A percentile compares a stretch with the other conserved stretches of the same genome.
These are phyloP conservation scores for Fusarium sp. DNA, from an alignment of 2,329 filamentous ascomycete species.

Conservation along the genomic window DNA sequence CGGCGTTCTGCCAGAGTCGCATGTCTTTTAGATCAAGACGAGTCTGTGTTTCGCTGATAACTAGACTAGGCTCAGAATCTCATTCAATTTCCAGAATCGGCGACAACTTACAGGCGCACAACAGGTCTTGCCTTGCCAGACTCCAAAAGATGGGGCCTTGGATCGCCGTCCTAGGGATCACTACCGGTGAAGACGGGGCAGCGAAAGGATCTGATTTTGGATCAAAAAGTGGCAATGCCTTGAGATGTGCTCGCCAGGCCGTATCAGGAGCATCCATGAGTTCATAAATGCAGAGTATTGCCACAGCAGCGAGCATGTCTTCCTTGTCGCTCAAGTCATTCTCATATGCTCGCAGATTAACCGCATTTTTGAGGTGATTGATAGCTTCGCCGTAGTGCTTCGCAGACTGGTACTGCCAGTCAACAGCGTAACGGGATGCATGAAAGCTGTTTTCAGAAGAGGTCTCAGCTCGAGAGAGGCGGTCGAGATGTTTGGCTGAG, in stretches of 20 bases:
- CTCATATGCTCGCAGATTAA: slow-evolving; percentile 52
- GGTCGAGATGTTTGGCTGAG: slow-evolving; percentile 34
- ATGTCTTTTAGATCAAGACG: slow-evolving; percentile 69
- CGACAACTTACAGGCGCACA: slow-evolving; percentile 34
- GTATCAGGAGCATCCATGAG: slow-evolving; percentile 73
- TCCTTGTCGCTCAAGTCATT: slow-evolving; percentile 45
- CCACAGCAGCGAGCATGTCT: slow-evolving; percentile 71
- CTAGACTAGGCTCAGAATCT: not conserved
- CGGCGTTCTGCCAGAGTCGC: slow-evolving; percentile 73
- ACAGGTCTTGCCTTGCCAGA: slow-evolving; percentile 34
- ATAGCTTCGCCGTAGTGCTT: slow-evolving; percentile 41
- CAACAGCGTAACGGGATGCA: not conserved
- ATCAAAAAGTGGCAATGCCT: slow-evolving; percentile 73
- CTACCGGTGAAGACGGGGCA: slow-evolving; percentile 11
- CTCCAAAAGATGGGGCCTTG: slow-evolving; percentile 43
- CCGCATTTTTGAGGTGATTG: slow-evolving; percentile 21
- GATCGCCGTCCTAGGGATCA: slow-evolving; percentile 35
- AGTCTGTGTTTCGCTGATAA: slow-evolving; percentile 43
- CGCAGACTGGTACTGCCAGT: slow-evolving; percentile 39
- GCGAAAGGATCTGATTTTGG: slow-evolving; percentile 47
- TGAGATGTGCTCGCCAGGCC: slow-evolving; percentile 74
- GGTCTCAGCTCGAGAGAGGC: not conserved
- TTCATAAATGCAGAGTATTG: slow-evolving; percentile 76
- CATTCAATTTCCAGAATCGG: rapidly evolving
- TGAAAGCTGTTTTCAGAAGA: not conserved